phyloP scores from a whole-genome alignment of 345 rosid genomes.

The Bretschneidera sinensis region DNA sequence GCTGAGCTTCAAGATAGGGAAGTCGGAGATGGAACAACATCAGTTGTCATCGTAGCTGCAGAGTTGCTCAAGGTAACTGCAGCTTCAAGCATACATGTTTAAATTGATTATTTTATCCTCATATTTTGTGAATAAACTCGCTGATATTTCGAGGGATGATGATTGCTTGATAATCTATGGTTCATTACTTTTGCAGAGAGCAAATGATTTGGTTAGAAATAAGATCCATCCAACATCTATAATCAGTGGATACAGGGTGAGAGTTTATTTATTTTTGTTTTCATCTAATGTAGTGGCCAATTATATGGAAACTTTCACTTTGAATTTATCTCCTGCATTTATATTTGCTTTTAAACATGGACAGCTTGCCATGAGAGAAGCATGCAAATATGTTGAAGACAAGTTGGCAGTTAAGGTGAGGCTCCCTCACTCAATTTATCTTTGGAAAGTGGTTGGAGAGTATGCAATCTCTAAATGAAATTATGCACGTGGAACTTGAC shows the following conservation, averaged over 20 bases:
- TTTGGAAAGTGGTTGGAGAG: not conserved
- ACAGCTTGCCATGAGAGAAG: slow-evolving; percentile 99
- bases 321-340: too few species aligned
- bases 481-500: not conserved
- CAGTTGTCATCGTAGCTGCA: slow-evolving; percentile 92
- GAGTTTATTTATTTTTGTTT: slow-evolving; percentile 16
- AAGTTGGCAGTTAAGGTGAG: slow-evolving; percentile 80
- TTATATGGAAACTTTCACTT: not conserved
- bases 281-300: not conserved
- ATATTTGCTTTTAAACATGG: slow-evolving; percentile 11
- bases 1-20: slow-evolving; percentile 98
- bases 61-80: slow-evolving; percentile 67
- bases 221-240: slow-evolving; percentile 97
- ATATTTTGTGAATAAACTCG: not conserved
- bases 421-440: slow-evolving; percentile 3
- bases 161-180: slow-evolving; percentile 7
- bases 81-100: not conserved
- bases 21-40: slow-evolving; percentile 97
- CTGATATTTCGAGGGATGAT: slow-evolving; percentile 1
- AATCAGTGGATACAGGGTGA: slow-evolving; percentile 86
- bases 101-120: not conserved
- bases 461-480: too few species aligned
- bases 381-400: slow-evolving; percentile 89
- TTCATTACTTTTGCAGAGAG: slow-evolving; percentile 52
- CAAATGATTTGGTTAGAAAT: slow-evolving; percentile 92